Percentiles rank a stretch among this genome's conserved stretches.
Evolutionary conservation across 176 grass and related monocot species (phyloP).

Genomic region (Cenchrus fungigraminus): DNA sequence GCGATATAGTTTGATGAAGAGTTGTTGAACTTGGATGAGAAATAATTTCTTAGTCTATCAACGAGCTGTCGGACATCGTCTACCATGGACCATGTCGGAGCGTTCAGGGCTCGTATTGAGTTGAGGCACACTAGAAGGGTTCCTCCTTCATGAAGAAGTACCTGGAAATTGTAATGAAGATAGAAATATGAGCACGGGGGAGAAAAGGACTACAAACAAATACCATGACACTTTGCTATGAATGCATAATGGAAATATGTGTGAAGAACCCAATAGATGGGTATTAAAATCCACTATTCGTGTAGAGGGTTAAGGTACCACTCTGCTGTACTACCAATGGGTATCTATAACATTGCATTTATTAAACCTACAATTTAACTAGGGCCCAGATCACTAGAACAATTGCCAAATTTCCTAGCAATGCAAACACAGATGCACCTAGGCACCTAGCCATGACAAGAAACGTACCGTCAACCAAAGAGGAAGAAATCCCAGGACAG

Average conservation of each 20-base stretch:
- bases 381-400: neutral
- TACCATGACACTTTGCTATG: neutral
- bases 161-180: conserved; percentile 48
- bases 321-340: neutral
- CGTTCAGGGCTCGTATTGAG: conserved; percentile 88
- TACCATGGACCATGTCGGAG: conserved; percentile 78
- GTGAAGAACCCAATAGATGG: neutral
- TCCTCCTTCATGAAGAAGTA: conserved; percentile 94
- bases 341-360: neutral
- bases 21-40: conserved; percentile 51
- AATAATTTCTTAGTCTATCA: conserved; percentile 45
- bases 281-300: no score
- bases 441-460: conserved; percentile 20
- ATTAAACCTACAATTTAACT: neutral
- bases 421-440: neutral
- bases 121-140: conserved; percentile 96
- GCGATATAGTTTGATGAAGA: conserved; percentile 41
- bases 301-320: neutral
- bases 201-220: neutral
- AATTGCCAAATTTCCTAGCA: neutral
- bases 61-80: conserved; percentile 67
- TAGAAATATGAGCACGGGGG: neutral
- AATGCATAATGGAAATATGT: neutral
- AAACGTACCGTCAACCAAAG: conserved; percentile 93
- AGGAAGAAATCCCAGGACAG: conserved; percentile 95